Percentiles rank a stretch among this genome's conserved stretches.
Evolutionary conservation across 176 grass and related monocot species (phyloP).

Genomic region (Themeda triandra): DNA sequence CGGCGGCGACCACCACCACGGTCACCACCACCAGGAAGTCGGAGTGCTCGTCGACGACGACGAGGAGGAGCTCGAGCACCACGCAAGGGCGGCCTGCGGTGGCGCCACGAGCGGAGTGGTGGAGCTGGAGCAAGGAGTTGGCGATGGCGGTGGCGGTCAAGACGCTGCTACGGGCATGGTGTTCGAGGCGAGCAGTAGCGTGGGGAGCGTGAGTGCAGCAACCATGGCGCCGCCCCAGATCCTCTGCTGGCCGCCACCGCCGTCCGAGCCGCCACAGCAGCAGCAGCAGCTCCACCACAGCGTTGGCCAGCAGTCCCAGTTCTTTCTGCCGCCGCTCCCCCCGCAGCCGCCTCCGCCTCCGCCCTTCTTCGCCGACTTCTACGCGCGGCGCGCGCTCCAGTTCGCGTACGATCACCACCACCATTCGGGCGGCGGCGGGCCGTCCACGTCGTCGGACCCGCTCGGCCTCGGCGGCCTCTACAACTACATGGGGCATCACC

Average conservation of each 20-base stretch:
- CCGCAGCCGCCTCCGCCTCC: conserved; percentile 41
- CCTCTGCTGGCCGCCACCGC: conserved; percentile 26
- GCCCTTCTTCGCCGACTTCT: conserved; percentile 75
- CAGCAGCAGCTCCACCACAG: conserved; percentile 26
- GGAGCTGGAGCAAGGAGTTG: conserved; percentile 45
- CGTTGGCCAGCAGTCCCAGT: conserved; percentile 18
- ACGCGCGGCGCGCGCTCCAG: conserved; percentile 71
- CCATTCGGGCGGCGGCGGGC: conserved; percentile 38
- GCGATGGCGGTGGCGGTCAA: not conserved
- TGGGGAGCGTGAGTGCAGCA: conserved; percentile 48
- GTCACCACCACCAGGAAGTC: conserved; percentile 29
- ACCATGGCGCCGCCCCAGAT: conserved; percentile 52
- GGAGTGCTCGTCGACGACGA: conserved; percentile 43
- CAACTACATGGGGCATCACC: conserved; percentile 68
- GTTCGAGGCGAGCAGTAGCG: conserved; percentile 51
- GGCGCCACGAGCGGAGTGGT: conserved; percentile 37
- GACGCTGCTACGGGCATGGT: conserved; percentile 43
- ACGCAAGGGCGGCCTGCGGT: conserved; percentile 15
- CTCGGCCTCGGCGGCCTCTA: conserved; percentile 80
- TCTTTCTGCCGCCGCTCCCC: conserved; percentile 62
- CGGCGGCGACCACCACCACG: conserved; percentile 21
- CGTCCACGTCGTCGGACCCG: conserved; percentile 72
- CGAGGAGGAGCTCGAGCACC: conserved; percentile 39
- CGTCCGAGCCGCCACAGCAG: conserved; percentile 2
- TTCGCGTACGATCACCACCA: conserved; percentile 72